Base-by-base conservation (phyloP, 257 asterid genomes). In the Schizonepeta tenuifolia region DNA sequence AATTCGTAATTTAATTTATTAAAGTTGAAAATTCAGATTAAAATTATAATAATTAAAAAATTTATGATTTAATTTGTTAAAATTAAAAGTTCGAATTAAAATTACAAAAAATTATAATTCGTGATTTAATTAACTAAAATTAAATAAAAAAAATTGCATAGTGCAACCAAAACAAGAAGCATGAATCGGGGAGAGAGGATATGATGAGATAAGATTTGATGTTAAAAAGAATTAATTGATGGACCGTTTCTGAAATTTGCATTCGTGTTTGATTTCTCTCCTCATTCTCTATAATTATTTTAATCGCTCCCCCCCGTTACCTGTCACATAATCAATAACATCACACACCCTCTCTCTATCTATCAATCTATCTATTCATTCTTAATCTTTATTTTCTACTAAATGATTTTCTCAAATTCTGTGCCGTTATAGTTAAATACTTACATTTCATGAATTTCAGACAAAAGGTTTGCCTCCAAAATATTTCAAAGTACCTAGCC, bases 211-310 rank as follows among this genome's bases (percentile, higher is more conserved):
- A 73, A 67, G 75, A 78, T 78, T 67, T 72, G 65, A 60, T 65
- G 7, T 50, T n/a, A 41, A 0, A 17, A n/a, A n/a, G 55, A 76
- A 56, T 65, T 40, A 28, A 76, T 44, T 5, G 6, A 62, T 51
- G 13, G 66, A 51, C 70, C 22, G 35, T 50, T 31, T 65, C 60
- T 63, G 67, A 38, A 12, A 38, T 69, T 60, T 36, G 83, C 63
- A 14, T 58, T 65, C 67, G 80, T 79, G 83, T 75, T 79, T 58
- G 55, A 75, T 70, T 79, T 70, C n/a, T 59, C 64, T 57, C 80
- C 83, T 31, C 72, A 79, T 9, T 60, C 56, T 33, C 57, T 11
- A 1, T 9, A 12, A 40, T 35, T 20, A 55, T 70, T 79, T 58
- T 33, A 40, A n/a, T 65, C 65, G 0, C 15, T 36, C 41, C 28